Evolutionary conservation across 331 rosid genomes (phyloP).

Genomic region (Dryas integrifolia): DNA sequence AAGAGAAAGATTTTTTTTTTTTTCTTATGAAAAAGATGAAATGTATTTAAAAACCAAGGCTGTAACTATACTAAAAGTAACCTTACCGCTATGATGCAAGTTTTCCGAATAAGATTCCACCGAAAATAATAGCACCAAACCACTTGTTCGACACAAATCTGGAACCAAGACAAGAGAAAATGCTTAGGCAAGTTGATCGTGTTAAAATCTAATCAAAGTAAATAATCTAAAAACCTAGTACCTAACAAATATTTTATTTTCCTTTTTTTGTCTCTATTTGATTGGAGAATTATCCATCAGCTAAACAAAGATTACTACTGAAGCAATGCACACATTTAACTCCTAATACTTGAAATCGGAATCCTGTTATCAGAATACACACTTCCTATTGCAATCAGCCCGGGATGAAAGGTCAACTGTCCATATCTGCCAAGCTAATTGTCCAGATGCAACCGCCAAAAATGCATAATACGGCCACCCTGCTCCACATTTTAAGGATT

Average conservation of each 20-base stretch:
- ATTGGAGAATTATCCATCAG: neutral
- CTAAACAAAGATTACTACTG: neutral
- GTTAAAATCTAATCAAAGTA: conserved; percentile 2
- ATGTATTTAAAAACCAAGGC: neutral
- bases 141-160: conserved; percentile 95
- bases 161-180: conserved; percentile 17
- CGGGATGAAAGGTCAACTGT: conserved; percentile 75
- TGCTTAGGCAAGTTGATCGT: conserved; percentile 14
- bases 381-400: conserved; percentile 79
- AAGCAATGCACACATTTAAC: neutral
- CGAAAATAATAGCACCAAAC: conserved; percentile 88
- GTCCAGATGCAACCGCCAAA: conserved; percentile 79
- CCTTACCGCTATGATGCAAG: conserved; percentile 44
- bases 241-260: neutral
- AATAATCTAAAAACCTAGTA: neutral
- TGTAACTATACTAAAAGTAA: neutral
- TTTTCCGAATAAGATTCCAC: conserved; percentile 75
- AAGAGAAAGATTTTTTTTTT: too few species aligned
- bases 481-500: conserved; percentile 34
- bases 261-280: neutral
- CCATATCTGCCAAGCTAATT: conserved; percentile 80
- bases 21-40: neutral
- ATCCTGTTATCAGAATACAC: conserved; percentile 19
- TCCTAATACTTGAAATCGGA: neutral
- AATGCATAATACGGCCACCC: conserved; percentile 84